Percentiles rank a stretch among this genome's conserved stretches.
Evolutionary conservation across 108 stramenopile genomes (phyloP).

Genomic region (Cyclotella baltica): DNA sequence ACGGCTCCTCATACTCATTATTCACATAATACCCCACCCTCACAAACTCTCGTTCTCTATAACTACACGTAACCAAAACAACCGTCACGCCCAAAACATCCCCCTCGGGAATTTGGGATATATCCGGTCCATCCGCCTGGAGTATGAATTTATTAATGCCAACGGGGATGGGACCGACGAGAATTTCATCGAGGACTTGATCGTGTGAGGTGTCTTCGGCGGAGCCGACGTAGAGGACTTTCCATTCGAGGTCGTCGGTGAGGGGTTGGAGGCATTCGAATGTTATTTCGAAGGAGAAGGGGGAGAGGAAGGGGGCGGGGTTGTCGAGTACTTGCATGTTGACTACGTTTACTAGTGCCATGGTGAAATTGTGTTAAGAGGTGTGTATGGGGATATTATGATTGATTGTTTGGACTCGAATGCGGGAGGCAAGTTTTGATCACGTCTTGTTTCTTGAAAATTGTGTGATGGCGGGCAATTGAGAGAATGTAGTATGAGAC

Average conservation of each 20-base stretch:
- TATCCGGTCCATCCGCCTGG: constrained; percentile 93
- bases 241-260: constrained; percentile 93
- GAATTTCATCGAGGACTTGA: constrained; percentile 95
- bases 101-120: constrained; percentile 72
- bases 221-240: constrained; percentile 97
- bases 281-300: constrained; percentile 98
- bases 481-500: background rate
- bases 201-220: constrained; percentile 91
- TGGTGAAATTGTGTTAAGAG: no score
- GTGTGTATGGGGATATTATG: background rate
- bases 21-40: constrained; percentile 99
- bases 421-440: no score
- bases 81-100: constrained; percentile 98
- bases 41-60: constrained; percentile 95
- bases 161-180: constrained; percentile 98
- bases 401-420: background rate
- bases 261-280: constrained; percentile 95
- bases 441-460: no score
- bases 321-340: constrained; percentile 96
- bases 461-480: background rate
- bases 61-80: constrained; percentile 95
- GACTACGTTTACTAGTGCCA: constrained; percentile 86
- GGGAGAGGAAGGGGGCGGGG: constrained; percentile 90
- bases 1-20: constrained; percentile 91
- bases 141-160: constrained; percentile 94